phyloP scores from a whole-genome alignment of 768 basidiomycete species.

The Omphalotus guepiniiformis region DNA sequence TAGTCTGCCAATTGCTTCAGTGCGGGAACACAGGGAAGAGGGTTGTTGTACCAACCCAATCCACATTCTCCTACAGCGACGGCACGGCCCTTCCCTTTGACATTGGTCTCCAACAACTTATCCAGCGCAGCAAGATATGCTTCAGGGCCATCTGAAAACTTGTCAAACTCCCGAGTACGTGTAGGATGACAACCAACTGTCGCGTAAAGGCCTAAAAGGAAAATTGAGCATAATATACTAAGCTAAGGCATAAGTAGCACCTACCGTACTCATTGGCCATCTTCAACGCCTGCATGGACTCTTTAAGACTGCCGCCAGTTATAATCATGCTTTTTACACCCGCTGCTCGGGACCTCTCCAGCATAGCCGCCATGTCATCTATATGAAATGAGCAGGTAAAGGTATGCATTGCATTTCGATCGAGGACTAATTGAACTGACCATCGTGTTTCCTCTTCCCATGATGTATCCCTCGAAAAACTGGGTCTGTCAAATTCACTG shows the following conservation, averaged over 20 bases:
- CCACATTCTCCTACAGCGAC: slow-evolving; percentile 82
- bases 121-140: slow-evolving; percentile 61
- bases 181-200: slow-evolving; percentile 84
- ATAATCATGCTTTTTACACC: slow-evolving; percentile 72
- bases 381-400: background rate
- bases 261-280: slow-evolving; percentile 58
- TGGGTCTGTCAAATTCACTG: slow-evolving; percentile 55
- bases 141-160: slow-evolving; percentile 48
- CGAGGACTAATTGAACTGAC: slow-evolving; percentile 21
- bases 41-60: slow-evolving; percentile 42
- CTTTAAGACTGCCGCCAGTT: slow-evolving; percentile 67
- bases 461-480: slow-evolving; percentile 51
- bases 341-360: slow-evolving; percentile 50
- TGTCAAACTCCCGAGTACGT: slow-evolving; percentile 63
- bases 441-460: slow-evolving; percentile 47
- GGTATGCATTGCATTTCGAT: background rate
- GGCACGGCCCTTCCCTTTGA: slow-evolving; percentile 51
- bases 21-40: background rate
- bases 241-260: slow-evolving; percentile 14
- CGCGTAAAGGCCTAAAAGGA: slow-evolving; percentile 52
- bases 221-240: background rate
- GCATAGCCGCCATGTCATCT: slow-evolving; percentile 63
- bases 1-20: slow-evolving; percentile 51
- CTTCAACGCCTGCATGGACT: slow-evolving; percentile 54
- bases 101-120: slow-evolving; percentile 43